phyloP scores from a whole-genome alignment of 2,329 filamentous ascomycete species.

The Pseudopyricularia javanii region DNA sequence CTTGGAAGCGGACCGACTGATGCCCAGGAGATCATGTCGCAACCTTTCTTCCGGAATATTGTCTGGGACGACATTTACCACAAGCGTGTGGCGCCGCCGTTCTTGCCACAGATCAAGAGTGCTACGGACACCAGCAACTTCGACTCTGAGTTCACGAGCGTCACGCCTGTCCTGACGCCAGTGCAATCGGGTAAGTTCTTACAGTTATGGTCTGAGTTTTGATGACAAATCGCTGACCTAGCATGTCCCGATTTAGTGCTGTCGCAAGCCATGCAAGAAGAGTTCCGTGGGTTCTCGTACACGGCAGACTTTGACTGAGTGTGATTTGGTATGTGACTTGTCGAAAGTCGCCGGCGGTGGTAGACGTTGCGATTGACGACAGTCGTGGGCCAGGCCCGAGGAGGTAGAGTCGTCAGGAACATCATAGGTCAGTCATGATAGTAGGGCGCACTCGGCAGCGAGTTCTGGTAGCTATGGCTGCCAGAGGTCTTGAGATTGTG shows the following conservation, averaged over 20 bases:
- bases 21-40: constrained; percentile 96
- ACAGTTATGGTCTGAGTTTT: background rate
- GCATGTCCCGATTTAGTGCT: constrained; percentile 49
- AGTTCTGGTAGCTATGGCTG: too few relatives aligned
- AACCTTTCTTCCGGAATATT: constrained; percentile 94
- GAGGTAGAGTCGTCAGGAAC: too few relatives aligned
- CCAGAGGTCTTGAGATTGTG: too few relatives aligned
- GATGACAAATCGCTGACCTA: constrained; percentile 26
- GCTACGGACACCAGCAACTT: constrained; percentile 99
- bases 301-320: constrained; percentile 73
- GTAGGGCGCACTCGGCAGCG: too few relatives aligned
- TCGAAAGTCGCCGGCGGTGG: too few relatives aligned
- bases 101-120: constrained; percentile 79
- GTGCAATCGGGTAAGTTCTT: constrained; percentile 82
- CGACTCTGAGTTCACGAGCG: constrained; percentile 95
- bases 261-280: constrained; percentile 97
- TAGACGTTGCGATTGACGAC: too few relatives aligned
- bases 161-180: constrained; percentile 91
- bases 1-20: constrained; percentile 92
- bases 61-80: constrained; percentile 99
- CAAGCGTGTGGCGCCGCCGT: constrained; percentile 82
- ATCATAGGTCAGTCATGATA: too few relatives aligned
- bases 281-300: constrained; percentile 98
- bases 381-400: too few relatives aligned
- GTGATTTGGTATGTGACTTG: background rate